Evolutionary conservation across 2,329 filamentous ascomycete species (phyloP), one percentile per base, ranked within the genome.

Genomic region (Nemania abortiva): DNA sequence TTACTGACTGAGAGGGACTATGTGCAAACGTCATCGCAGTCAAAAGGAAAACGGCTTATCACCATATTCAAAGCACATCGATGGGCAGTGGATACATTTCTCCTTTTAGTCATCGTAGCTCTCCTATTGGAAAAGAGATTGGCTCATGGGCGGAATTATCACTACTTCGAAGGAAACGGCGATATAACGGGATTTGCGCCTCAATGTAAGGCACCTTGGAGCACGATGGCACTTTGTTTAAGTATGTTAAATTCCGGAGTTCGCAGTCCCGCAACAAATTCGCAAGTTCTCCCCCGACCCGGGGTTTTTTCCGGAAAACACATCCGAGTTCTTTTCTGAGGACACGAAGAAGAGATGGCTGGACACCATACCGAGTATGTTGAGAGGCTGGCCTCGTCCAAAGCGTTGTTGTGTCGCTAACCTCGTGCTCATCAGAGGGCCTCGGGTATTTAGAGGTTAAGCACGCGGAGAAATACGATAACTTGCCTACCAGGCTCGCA

Each of bases 121-220:
- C 76, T 83, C 10, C 70, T 82, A 27, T 39, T 82, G 5, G 79
- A 82, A 31, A 73, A 77, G 31, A 74, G 74, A 11, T 70, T 71
- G 61, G 63, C 73, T 0, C 61, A 54, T 60, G 42, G 67, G 60
- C 64, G 68, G 24, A 70, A 63, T 66, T 69, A 71, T 68, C 72
- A 70, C 50, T 67, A 69, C 11, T 77, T 78, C 13, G 80, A 82
- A 45, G 74, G 78, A 1, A 75, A 72, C 0, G 81, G 81, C 2
- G 82, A 83, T 63, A 71, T 83, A 24, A 81, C 81, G 1, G 81
- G 81, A 1, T 83, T 83, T 65, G 80, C 80, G 24, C 82, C 81
- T 2, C 69, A 73, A 47, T 80, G 80, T 82, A 67, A 70, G 79
- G 70, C 42, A 13, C 31, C 49, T 34, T n/a, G 57, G 37, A 37